Evolutionary conservation across 2,329 filamentous ascomycete species (phyloP), one percentile per base, ranked within the genome.

Genomic region (Colletotrichum lentis): DNA sequence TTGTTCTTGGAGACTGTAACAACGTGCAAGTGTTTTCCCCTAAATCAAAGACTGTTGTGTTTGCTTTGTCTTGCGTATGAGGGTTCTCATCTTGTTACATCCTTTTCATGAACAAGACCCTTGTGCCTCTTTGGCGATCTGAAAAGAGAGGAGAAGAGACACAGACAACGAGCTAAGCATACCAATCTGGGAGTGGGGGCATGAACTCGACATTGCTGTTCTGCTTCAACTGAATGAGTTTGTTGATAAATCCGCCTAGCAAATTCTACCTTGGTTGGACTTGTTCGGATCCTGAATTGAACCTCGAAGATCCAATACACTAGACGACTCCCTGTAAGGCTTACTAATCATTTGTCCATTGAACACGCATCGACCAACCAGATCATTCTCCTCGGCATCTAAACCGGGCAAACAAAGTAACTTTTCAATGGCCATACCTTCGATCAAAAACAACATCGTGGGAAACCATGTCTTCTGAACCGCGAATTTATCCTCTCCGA

Each of bases 401-500:
- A 27, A 18, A 6, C 41, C 41, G 6, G 16, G 41, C 18, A n/a
- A 8, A 8, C 16, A 18, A 16, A 18, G 16, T 43, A 16, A 7
- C n/a, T 43, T 43, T 27, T 27, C 27, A 27, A 6, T 18, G n/a
- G 43, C 43, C n/a, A n/a, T 46, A 46, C 5, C 18, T 7, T 2
- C 41, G 16, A 16, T 43, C 14, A 43, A 43, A 43, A 43, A 6
- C 5, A 43, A 14, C 16, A 43, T 7, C 16, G 16, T 27, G 5
- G 27, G 18, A 43, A 7, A 43, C 7, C 16, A 60, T 62, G 58
- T 16, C 58, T 24, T 64, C 63, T 39, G 35, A 20, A n/a, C 16
- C 37, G 5, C 74, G 76, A n/a, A 71, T 64, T 7, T 76, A 77
- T 53, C 74, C 76, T 6, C 71, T 77, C 8, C 70, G 56, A 5